These are phyloP conservation scores for Hebeloma cylindrosporum DNA, from an alignment of 768 basidiomycete genomes.

Conservation along the genomic window DNA sequence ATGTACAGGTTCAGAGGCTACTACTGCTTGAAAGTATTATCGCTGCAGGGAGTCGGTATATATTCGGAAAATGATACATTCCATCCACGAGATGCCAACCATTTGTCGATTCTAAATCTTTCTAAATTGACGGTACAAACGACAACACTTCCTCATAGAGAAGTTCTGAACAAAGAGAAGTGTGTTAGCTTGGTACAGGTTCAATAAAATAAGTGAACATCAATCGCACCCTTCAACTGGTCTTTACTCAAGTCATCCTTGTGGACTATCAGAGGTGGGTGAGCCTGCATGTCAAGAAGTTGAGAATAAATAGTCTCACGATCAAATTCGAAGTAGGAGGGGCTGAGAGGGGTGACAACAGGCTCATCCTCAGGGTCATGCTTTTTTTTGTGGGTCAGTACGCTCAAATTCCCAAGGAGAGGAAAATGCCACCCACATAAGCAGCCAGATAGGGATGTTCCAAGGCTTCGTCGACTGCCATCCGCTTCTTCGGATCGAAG, in stretches of 20 bases:
- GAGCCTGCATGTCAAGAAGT: constrained; percentile 8
- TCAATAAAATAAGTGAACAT: constrained; percentile 1
- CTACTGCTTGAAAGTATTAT: too few relatives aligned
- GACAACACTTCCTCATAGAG: constrained; percentile 83
- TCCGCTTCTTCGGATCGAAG: constrained; percentile 85
- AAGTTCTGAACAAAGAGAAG: constrained; percentile 45
- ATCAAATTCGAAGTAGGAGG: constrained; percentile 91
- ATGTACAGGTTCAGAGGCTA: too few relatives aligned
- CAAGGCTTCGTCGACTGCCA: constrained; percentile 81
- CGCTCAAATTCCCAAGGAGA: background rate
- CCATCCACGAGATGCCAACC: too few relatives aligned
- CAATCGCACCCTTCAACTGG: constrained; percentile 64
- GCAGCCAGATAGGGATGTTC: constrained; percentile 80
- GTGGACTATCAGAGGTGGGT: constrained; percentile 41
- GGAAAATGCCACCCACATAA: constrained; percentile 48
- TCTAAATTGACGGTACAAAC: constrained; percentile 65
- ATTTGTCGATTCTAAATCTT: background rate
- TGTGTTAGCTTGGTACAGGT: constrained; percentile 7
- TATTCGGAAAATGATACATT: too few relatives aligned
- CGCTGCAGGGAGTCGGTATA: too few relatives aligned
- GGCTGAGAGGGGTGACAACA: constrained; percentile 70
- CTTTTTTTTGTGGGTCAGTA: constrained; percentile 32
- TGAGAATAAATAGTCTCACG: constrained; percentile 40
- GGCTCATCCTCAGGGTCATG: constrained; percentile 94
- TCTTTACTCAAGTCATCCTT: constrained; percentile 77